A percentile compares a stretch with the other conserved stretches of the same genome.
These are phyloP conservation scores for Durusdinium trenchii DNA, from an alignment of 73 alveolate genomes.

Conservation along the genomic window DNA sequence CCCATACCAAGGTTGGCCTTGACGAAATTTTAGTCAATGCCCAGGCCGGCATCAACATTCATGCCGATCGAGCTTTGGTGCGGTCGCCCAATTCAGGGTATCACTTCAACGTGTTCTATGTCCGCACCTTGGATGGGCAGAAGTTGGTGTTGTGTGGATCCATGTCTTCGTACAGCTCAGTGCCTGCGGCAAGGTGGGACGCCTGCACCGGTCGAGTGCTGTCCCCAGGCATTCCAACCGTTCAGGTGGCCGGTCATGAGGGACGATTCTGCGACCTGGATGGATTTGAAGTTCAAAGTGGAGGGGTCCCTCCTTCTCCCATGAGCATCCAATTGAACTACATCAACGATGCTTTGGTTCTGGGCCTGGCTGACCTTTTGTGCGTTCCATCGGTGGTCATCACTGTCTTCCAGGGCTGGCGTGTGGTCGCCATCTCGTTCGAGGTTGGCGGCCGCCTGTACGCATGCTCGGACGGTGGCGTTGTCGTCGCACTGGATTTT, in stretches of 20 bases:
- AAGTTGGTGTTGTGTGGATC: too few relatives aligned
- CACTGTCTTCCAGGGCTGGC: background rate
- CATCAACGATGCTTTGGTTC: background rate
- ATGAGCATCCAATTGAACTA: background rate
- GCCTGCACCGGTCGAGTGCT: too few relatives aligned
- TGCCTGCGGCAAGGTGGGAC: too few relatives aligned
- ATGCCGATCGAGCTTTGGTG: too few relatives aligned
- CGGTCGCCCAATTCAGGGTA: too few relatives aligned
- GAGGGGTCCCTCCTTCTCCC: background rate
- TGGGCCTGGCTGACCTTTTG: background rate
- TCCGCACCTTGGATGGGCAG: too few relatives aligned
- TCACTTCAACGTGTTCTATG: too few relatives aligned
- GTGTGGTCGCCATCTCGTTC: background rate
- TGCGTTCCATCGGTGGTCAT: background rate
- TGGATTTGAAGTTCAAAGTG: background rate
- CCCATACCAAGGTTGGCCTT: too few relatives aligned
- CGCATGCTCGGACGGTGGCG: background rate
- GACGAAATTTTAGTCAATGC: too few relatives aligned
- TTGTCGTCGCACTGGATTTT: background rate
- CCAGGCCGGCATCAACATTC: too few relatives aligned
- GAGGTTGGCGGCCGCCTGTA: slow-evolving; percentile 1
- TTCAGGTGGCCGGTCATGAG: background rate
- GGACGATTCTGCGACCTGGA: background rate
- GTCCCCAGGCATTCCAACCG: too few relatives aligned
- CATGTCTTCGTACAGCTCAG: too few relatives aligned